phyloP scores from a whole-genome alignment of 2,329 filamentous ascomycete species.

The Fusarium sp. region DNA sequence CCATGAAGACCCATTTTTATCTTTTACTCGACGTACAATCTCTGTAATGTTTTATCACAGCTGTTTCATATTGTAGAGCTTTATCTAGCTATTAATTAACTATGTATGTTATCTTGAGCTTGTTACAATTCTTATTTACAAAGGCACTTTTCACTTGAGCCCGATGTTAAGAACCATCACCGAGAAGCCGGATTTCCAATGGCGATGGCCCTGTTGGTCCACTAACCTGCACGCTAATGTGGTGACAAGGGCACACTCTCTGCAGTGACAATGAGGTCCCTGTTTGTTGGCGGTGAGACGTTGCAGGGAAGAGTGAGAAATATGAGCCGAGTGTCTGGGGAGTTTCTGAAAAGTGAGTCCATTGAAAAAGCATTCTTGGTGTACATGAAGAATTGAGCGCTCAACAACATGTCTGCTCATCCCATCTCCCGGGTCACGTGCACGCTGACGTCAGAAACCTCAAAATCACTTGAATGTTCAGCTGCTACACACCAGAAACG shows the following conservation, averaged over 20 bases:
- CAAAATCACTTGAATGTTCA: background rate
- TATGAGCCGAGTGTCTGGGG: background rate
- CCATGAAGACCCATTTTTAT: constrained; percentile 19
- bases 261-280: background rate
- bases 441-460: background rate
- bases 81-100: background rate
- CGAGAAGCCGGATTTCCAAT: constrained; percentile 39
- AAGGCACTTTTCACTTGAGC: background rate
- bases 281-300: constrained; percentile 14
- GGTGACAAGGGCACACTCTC: background rate
- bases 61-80: background rate
- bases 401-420: background rate
- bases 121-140: background rate
- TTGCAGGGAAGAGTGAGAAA: background rate
- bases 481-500: background rate
- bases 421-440: background rate
- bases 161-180: constrained; percentile 5
- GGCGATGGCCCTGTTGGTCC: constrained; percentile 27
- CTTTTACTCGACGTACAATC: background rate
- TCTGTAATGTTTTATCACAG: background rate
- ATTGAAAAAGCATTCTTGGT: background rate
- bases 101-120: background rate
- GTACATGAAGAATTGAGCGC: background rate
- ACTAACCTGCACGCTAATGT: constrained; percentile 9
- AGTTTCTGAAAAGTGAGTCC: background rate